Conservation (phyloP, 2,329 filamentous ascomycete species). For the Ophidiomyces ophidiicola region DNA sequence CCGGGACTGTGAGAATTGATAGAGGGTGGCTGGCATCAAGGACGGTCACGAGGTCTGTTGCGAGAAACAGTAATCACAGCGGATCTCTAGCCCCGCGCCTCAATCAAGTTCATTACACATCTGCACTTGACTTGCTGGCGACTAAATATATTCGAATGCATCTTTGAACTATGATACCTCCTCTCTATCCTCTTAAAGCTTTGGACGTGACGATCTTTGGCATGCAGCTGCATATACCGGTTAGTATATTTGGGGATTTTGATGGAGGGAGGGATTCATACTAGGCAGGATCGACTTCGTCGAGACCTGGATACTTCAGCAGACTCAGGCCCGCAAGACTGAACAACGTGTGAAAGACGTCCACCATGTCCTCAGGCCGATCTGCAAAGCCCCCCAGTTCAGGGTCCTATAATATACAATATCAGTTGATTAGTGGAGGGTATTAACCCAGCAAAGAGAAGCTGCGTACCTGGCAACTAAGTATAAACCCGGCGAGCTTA, state of each 20-base stretch:
- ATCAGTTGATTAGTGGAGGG: slow-evolving; percentile 6
- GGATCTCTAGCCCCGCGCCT: too few relatives aligned
- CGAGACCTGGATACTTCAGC: slow-evolving; percentile 61
- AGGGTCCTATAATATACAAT: slow-evolving; percentile 46
- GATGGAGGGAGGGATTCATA: slow-evolving; percentile 32
- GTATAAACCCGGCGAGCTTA: slow-evolving; percentile 68
- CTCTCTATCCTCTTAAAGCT: slow-evolving; percentile 38
- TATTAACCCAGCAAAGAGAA: not conserved
- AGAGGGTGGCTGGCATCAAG: too few relatives aligned
- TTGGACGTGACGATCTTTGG: slow-evolving; percentile 54
- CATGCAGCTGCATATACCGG: slow-evolving; percentile 45
- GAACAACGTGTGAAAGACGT: slow-evolving; percentile 93
- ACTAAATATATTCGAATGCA: too few relatives aligned
- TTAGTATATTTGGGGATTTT: slow-evolving; percentile 8
- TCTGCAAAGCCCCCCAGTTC: slow-evolving; percentile 79
- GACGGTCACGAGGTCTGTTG: too few relatives aligned
- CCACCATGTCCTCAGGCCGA: slow-evolving; percentile 83
- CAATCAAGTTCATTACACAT: too few relatives aligned
- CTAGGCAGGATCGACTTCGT: slow-evolving; percentile 80
- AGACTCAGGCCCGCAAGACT: slow-evolving; percentile 79
- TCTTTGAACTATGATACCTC: not conserved
- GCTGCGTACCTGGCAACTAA: slow-evolving; percentile 58
- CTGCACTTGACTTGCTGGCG: too few relatives aligned
- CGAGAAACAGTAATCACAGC: too few relatives aligned
- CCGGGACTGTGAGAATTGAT: too few relatives aligned